A percentile compares a stretch with the other conserved stretches of the same genome.
Evolutionary conservation across 805 yeast species (phyloP).

Genomic region (Candida verbasci): DNA sequence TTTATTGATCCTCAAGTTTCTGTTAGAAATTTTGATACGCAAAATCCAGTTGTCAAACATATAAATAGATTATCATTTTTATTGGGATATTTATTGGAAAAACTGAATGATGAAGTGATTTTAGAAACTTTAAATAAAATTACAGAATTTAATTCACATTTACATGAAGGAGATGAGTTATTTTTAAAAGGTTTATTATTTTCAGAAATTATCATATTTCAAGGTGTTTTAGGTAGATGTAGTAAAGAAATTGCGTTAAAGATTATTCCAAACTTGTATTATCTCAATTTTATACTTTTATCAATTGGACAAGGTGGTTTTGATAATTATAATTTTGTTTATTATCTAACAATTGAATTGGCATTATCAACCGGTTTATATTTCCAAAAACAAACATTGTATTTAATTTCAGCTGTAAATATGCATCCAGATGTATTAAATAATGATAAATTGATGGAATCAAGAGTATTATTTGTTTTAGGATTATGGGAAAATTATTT

Average conservation of each 20-base stretch:
- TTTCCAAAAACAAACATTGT: conserved; percentile 28
- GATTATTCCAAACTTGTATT: conserved; percentile 38
- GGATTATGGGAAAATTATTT: conserved; percentile 45
- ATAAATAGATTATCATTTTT: conserved; percentile 46
- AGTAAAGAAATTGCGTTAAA: conserved; percentile 21
- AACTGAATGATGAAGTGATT: conserved; percentile 17
- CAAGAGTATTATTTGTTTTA: conserved; percentile 42
- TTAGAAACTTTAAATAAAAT: conserved; percentile 17
- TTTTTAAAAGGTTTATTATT: conserved; percentile 41
- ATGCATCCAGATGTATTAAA: conserved; percentile 24
- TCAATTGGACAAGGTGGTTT: conserved; percentile 63
- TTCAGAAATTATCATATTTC: conserved; percentile 46
- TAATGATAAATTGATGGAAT: conserved; percentile 21
- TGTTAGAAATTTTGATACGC: conserved; percentile 13
- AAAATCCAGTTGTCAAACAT: conserved; percentile 44
- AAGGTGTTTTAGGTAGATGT: conserved; percentile 39
- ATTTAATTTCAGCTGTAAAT: conserved; percentile 32
- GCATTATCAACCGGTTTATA: conserved; percentile 19
- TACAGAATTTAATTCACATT: conserved; percentile 23
- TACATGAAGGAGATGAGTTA: background rate
- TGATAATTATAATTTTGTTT: conserved; percentile 58
- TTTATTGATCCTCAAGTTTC: conserved; percentile 12
- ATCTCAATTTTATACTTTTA: conserved; percentile 44
- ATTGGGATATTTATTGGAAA: conserved; percentile 31
- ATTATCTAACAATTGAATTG: conserved; percentile 44